phyloP scores from a whole-genome alignment of 305 asterid genomes.

The Fraxinus sp. region DNA sequence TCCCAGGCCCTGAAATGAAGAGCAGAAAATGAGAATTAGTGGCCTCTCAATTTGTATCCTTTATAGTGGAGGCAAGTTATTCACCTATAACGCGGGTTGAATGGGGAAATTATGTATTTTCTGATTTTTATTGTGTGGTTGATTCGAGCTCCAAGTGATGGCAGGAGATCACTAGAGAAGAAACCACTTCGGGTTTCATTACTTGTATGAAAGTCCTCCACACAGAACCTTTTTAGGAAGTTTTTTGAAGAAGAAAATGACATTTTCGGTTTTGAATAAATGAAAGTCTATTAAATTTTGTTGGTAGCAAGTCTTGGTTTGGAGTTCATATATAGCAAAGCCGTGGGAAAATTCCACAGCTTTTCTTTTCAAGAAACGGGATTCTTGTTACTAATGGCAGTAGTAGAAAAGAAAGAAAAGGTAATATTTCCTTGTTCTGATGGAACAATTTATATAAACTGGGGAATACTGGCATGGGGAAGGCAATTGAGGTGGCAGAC shows the following conservation, averaged over 20 bases:
- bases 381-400: background rate
- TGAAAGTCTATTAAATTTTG: slow-evolving; percentile 4
- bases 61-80: background rate
- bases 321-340: slow-evolving; percentile 40
- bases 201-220: slow-evolving; percentile 55
- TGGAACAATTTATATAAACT: background rate
- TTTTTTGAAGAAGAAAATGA: slow-evolving; percentile 40
- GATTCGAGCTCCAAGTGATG: slow-evolving; percentile 81
- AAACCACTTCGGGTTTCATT: slow-evolving; percentile 45
- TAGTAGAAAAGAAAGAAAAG: background rate
- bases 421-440: background rate
- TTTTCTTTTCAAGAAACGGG: background rate
- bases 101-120: slow-evolving; percentile 58
- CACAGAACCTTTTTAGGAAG: slow-evolving; percentile 63
- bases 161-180: slow-evolving; percentile 76
- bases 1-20: slow-evolving; percentile 77
- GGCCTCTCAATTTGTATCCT: background rate
- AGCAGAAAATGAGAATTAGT: background rate
- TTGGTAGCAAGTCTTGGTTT: slow-evolving; percentile 14
- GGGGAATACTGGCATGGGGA: background rate
- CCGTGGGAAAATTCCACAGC: background rate
- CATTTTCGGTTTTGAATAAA: slow-evolving; percentile 34
- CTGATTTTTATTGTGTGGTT: slow-evolving; percentile 58
- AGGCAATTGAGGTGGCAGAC: slow-evolving; percentile 38
- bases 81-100: slow-evolving; percentile 70